phyloP scores from a whole-genome alignment of 2,329 filamentous ascomycete genomes.

The Xylariaceae sp. region DNA sequence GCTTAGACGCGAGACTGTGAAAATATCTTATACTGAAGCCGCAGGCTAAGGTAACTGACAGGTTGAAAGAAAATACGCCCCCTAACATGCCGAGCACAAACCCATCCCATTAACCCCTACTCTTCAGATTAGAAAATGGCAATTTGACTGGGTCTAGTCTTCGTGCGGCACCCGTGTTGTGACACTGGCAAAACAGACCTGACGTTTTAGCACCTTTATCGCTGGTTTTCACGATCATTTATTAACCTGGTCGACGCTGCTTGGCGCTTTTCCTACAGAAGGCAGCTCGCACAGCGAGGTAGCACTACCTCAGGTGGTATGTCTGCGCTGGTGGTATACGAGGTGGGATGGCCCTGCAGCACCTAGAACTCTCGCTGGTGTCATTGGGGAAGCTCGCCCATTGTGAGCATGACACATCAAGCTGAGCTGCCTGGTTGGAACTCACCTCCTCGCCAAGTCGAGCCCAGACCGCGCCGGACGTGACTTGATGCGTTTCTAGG shows the following conservation, averaged over 20 bases:
- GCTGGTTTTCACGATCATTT: not conserved
- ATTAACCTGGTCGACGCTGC: not conserved
- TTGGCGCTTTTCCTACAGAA: constrained; percentile 18
- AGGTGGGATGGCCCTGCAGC: too few relatives aligned
- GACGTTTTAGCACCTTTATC: not conserved
- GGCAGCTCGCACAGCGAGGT: constrained; percentile 27
- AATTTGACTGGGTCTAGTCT: not conserved
- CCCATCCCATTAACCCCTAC: too few relatives aligned
- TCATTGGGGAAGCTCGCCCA: constrained; percentile 19
- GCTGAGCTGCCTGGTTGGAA: constrained; percentile 24
- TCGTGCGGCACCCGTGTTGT: not conserved
- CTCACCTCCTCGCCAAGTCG: constrained; percentile 19
- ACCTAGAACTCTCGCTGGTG: constrained; percentile 1
- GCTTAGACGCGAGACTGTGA: too few relatives aligned
- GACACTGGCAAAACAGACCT: not conserved
- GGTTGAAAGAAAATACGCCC: too few relatives aligned
- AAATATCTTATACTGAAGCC: too few relatives aligned
- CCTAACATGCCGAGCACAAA: too few relatives aligned
- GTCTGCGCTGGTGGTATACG: constrained; percentile 7
- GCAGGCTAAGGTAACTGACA: too few relatives aligned
- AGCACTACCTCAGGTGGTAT: too few relatives aligned
- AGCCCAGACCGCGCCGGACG: constrained; percentile 1
- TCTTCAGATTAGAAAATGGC: too few relatives aligned
- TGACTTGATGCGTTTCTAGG: not conserved
- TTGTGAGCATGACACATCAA: not conserved